Evolutionary conservation across 2,329 filamentous ascomycete species (phyloP).

Genomic region (Pseudogymnoascus sp.): DNA sequence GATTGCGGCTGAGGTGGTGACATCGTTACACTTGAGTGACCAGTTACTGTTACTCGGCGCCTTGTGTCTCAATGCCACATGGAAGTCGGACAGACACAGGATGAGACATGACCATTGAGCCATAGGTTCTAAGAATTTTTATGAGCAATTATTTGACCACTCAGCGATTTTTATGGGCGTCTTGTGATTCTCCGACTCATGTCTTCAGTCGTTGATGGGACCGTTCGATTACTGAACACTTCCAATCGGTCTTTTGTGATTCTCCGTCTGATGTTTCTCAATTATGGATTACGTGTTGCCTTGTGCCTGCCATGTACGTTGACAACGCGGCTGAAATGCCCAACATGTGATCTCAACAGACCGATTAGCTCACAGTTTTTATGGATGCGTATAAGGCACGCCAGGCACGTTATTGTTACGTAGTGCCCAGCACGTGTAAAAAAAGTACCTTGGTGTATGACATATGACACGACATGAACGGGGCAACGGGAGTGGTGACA

Average conservation of each 20-base stretch:
- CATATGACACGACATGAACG: neutral
- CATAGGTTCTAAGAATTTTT: slow-evolving; percentile 4
- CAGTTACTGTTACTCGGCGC: neutral
- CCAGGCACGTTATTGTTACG: slow-evolving; percentile 2
- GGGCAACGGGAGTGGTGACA: neutral
- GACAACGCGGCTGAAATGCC: neutral
- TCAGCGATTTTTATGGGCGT: neutral
- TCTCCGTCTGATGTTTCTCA: neutral
- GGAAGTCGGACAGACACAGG: neutral
- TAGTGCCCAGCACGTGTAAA: slow-evolving; percentile 1
- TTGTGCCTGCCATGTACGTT: neutral
- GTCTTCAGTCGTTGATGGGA: neutral
- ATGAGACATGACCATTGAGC: neutral
- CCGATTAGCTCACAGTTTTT: neutral
- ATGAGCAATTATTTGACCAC: neutral
- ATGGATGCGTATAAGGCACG: neutral
- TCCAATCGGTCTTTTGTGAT: neutral
- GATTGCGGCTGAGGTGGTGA: neutral
- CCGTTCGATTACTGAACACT: neutral
- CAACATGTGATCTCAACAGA: neutral
- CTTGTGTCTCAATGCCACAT: slow-evolving; percentile 1
- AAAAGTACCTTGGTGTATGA: neutral
- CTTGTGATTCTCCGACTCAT: neutral
- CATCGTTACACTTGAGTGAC: neutral
- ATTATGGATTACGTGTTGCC: neutral